phyloP scores from a whole-genome alignment of 2,329 filamentous ascomycete genomes.

The Pseudonectria foliicola region DNA sequence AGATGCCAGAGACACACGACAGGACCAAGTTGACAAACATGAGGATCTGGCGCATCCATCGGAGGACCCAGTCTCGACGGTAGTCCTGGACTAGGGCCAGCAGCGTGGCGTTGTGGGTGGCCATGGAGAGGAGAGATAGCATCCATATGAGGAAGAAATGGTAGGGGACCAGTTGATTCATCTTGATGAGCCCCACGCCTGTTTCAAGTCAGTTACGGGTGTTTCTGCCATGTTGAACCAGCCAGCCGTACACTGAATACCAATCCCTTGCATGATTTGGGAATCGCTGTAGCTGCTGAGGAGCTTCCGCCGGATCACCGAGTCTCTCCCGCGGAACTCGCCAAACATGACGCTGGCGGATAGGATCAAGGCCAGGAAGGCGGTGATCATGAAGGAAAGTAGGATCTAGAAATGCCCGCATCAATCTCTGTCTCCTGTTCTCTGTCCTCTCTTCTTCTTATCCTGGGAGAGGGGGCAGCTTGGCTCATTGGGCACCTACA shows the following conservation, averaged over 20 bases:
- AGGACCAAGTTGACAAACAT: constrained; percentile 60
- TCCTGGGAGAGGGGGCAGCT: too few species aligned
- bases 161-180: constrained; percentile 53
- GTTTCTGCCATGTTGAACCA: not conserved
- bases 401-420: constrained; percentile 45
- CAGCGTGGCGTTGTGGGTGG: constrained; percentile 58
- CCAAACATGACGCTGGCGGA: constrained; percentile 50
- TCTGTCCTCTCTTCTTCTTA: too few species aligned
- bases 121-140: constrained; percentile 55
- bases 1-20: constrained; percentile 48
- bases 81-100: constrained; percentile 61
- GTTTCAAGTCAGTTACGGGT: constrained; percentile 1
- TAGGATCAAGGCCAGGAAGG: constrained; percentile 47
- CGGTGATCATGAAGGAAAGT: constrained; percentile 60
- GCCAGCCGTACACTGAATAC: constrained; percentile 44
- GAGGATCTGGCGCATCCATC: constrained; percentile 57
- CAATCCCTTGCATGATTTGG: constrained; percentile 62
- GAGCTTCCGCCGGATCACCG: constrained; percentile 54
- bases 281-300: constrained; percentile 61
- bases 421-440: too few species aligned
- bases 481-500: constrained; percentile 31
- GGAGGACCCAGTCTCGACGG: constrained; percentile 57
- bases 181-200: constrained; percentile 51
- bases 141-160: constrained; percentile 69
- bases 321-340: constrained; percentile 40